Conservation (phyloP, 768 basidiomycete genomes). For the Termitomyces sp. region DNA sequence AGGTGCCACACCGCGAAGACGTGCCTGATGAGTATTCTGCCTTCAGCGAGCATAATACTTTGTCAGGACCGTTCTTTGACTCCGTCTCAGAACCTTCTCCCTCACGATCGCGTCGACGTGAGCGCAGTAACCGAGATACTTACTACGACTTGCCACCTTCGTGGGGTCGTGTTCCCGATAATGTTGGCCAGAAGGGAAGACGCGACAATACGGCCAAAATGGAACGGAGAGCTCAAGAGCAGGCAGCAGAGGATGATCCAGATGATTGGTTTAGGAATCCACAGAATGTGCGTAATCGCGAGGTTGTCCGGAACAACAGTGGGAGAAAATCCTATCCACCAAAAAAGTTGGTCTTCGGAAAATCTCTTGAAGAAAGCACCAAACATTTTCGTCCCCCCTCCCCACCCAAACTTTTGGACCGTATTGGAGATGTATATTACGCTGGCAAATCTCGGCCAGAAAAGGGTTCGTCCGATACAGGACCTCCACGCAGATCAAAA, state of each 20-base stretch:
- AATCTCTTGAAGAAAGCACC: conserved; percentile 24
- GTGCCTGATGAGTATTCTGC: conserved; percentile 54
- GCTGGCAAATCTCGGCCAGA: conserved; percentile 9
- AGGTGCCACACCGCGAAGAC: conserved; percentile 33
- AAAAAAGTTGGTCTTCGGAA: conserved; percentile 33
- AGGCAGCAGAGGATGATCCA: conserved; percentile 43
- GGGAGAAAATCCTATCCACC: conserved; percentile 7
- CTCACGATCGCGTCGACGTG: conserved; percentile 25
- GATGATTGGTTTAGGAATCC: conserved; percentile 63
- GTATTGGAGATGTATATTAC: conserved; percentile 13
- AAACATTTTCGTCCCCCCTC: conserved; percentile 17
- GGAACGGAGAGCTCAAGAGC: conserved; percentile 41
- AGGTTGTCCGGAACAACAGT: conserved; percentile 2
- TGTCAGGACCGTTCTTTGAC: conserved; percentile 63
- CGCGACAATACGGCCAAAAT: conserved; percentile 55
- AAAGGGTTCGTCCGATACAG: background rate
- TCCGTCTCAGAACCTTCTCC: conserved; percentile 25
- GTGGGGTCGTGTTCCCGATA: conserved; percentile 45
- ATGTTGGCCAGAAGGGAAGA: conserved; percentile 64
- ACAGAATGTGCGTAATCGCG: conserved; percentile 11
- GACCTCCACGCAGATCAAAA: conserved; percentile 8
- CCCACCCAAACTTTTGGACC: conserved; percentile 27
- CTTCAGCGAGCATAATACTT: conserved; percentile 58
- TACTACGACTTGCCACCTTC: conserved; percentile 34
- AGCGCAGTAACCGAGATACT: conserved; percentile 39